These are phyloP conservation scores for Ganoderma sp. DNA, from an alignment of 1,284 basidiomycete genomes.

Conservation along the genomic window DNA sequence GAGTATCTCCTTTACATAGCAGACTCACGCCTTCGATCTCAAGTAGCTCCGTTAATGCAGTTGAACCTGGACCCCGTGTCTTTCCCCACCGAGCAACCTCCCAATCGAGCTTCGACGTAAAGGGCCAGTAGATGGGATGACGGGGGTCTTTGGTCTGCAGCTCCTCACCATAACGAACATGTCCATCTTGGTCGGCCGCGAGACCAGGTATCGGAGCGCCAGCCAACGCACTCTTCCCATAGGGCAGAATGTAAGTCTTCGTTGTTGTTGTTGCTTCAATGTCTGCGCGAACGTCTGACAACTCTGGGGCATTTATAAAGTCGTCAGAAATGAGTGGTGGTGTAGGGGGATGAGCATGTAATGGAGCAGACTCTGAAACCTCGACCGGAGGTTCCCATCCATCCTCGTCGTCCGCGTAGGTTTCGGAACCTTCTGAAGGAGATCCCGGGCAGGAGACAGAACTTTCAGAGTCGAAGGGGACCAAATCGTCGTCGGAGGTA, in stretches of 20 bases:
- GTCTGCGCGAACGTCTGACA: background rate
- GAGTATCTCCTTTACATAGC: no score
- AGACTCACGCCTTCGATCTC: conserved; percentile 29
- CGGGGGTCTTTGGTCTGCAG: background rate
- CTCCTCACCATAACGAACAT: no score
- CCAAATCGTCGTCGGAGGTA: background rate
- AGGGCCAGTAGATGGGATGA: conserved; percentile 5
- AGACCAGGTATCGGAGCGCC: conserved; percentile 7
- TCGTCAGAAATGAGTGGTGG: no score
- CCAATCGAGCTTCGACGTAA: conserved; percentile 8
- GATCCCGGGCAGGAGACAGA: background rate
- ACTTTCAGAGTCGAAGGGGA: background rate
- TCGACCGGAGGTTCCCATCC: background rate
- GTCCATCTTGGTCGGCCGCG: no score
- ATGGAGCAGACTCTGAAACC: no score
- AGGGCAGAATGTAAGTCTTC: conserved; percentile 3
- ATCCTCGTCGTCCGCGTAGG: background rate
- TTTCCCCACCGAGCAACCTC: conserved; percentile 21
- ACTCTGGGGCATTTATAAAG: no score
- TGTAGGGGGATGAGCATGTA: no score
- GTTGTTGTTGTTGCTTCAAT: background rate
- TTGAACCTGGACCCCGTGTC: conserved; percentile 17
- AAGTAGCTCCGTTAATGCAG: conserved; percentile 18
- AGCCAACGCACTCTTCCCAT: background rate
- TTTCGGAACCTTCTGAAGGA: background rate